Percentiles rank a stretch among this genome's conserved stretches.
phyloP scores from a whole-genome alignment of 1,284 basidiomycete species.

The Mycena sp. region DNA sequence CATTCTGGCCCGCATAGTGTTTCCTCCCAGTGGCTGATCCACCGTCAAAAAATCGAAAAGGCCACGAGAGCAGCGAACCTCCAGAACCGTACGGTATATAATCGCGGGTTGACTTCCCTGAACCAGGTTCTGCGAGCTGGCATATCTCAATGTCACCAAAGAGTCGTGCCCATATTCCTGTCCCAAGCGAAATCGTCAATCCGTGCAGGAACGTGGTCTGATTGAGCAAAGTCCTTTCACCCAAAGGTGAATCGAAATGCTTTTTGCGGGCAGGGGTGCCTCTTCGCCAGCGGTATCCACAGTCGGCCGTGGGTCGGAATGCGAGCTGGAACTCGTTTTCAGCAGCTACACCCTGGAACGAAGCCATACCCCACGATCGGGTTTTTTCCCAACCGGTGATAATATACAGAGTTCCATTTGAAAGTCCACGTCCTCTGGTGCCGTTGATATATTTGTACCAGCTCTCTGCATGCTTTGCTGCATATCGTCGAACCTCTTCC shows the following conservation, averaged over 20 bases:
- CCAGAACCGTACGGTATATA: neutral
- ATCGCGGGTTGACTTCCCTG: neutral
- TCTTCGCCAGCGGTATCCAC: neutral
- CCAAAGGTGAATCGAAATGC: neutral
- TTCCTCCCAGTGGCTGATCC: neutral
- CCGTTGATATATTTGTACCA: slow-evolving; percentile 27
- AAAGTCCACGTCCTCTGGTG: slow-evolving; percentile 14
- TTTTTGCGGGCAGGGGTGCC: neutral
- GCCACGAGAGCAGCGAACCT: neutral
- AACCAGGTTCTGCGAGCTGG: neutral
- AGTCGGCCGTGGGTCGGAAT: neutral
- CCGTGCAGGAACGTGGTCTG: slow-evolving; percentile 19
- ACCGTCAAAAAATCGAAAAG: neutral
- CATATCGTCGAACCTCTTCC: slow-evolving; percentile 15
- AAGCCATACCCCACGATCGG: slow-evolving; percentile 15
- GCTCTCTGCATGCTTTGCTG: slow-evolving; percentile 5
- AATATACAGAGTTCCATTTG: slow-evolving; percentile 18
- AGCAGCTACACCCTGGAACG: neutral
- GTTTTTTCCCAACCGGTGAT: slow-evolving; percentile 29
- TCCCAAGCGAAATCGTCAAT: slow-evolving; percentile 18
- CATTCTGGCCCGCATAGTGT: neutral
- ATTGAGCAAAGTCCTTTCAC: neutral
- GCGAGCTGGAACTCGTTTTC: slow-evolving; percentile 3
- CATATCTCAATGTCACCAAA: slow-evolving; percentile 6
- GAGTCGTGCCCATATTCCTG: slow-evolving; percentile 8